Evolutionary conservation across 2,329 filamentous ascomycete species (phyloP).

Genomic region (Neodidymelliopsis sp.): DNA sequence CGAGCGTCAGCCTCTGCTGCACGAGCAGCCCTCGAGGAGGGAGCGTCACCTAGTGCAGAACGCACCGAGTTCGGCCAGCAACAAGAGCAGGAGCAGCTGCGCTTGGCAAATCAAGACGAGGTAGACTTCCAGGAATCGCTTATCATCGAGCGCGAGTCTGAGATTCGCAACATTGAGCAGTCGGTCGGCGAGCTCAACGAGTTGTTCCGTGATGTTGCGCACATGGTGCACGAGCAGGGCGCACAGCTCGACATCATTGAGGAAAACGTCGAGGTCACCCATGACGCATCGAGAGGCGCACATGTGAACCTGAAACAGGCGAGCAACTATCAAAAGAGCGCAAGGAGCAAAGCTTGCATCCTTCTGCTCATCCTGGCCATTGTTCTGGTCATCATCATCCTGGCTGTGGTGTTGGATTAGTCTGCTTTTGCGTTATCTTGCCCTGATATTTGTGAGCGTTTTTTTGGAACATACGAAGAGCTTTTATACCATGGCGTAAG

Average conservation of each 20-base stretch:
- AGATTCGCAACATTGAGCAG: conserved; percentile 97
- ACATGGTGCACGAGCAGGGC: conserved; percentile 95
- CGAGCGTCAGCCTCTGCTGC: conserved; percentile 84
- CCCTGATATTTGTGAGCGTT: conserved; percentile 19
- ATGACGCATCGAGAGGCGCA: conserved; percentile 82
- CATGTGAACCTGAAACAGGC: conserved; percentile 86
- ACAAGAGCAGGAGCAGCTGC: conserved; percentile 72
- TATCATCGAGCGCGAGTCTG: conserved; percentile 94
- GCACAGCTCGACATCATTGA: conserved; percentile 86
- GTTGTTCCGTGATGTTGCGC: conserved; percentile 95
- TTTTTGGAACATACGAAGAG: conserved; percentile 5
- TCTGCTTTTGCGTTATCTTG: conserved; percentile 1
- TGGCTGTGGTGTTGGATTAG: conserved; percentile 83
- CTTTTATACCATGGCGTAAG: conserved; percentile 30
- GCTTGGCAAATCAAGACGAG: conserved; percentile 88
- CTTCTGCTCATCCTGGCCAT: conserved; percentile 86
- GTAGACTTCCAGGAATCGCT: conserved; percentile 97
- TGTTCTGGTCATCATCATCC: conserved; percentile 85
- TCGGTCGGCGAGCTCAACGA: conserved; percentile 95
- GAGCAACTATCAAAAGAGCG: conserved; percentile 92
- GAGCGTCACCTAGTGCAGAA: conserved; percentile 49
- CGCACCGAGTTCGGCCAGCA: conserved; percentile 61
- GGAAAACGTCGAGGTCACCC: conserved; percentile 84
- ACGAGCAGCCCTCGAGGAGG: conserved; percentile 76
- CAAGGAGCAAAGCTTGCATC: conserved; percentile 92